Evolutionary conservation across 176 grass and related monocot genomes (phyloP), one percentile per base, ranked within the genome.

Genomic region (Eragrostis curvula): DNA sequence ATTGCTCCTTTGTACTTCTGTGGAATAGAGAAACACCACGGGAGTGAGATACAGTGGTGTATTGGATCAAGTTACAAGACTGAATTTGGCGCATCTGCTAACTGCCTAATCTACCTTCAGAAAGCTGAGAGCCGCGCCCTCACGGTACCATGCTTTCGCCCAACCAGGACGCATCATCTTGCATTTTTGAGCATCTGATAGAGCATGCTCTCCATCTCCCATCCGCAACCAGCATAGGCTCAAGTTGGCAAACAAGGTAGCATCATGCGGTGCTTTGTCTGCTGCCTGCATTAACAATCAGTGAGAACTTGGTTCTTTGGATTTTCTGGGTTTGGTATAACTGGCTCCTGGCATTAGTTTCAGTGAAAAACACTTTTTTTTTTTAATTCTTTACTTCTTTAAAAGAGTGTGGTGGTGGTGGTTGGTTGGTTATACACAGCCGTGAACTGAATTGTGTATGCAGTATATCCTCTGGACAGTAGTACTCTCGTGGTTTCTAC

Each of bases 111-210:
- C 0, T 9, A 73, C 71, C 72, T 75, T 42, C 5, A 75, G 72
- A 5, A 75, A 9, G 72, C 71, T 73, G 48, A 73, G 49, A 21
- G 71, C 71, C 0, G 48, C 29, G 0, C 48, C 71, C 48, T 73
- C 50, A 1, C 51, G 72, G 36, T 57, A 75, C 72, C 51, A 75
- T 56, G 72, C 72, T 11, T 75, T 75, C 6, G 32, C 7, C 72
- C 72, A 75, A 8, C 27, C 18, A 43, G 73, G 73, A 24, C 30
- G 8, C 3, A 75, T 5, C 21, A 3, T 8, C 8, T 12, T 47
- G 10, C 46, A 47, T 21, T 73, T 9, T 51, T 1, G 47, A 73
- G 71, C 49, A n/a, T 39, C 9, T 8, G 6, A n/a, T 16, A 74
- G 28, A 55, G 71, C 32, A 36, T 36, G 32, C 32, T 36, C 32